These are phyloP conservation scores for Aureobasidium sp. DNA, from an alignment of 2,329 filamentous ascomycete genomes.

Conservation along the genomic window DNA sequence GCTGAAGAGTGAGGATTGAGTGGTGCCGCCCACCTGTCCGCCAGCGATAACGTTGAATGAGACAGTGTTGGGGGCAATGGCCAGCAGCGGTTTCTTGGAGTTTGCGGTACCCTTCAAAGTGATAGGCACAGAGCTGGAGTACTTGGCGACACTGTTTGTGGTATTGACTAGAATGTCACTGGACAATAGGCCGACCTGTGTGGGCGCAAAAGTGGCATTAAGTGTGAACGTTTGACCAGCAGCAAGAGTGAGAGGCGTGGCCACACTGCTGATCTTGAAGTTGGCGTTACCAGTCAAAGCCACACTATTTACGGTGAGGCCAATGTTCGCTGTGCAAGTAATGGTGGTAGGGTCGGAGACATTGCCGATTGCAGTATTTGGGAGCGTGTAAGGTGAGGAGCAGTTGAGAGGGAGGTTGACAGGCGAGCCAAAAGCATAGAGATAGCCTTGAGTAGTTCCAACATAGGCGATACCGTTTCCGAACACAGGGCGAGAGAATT, in stretches of 20 bases:
- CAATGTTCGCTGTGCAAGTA: constrained; percentile 45
- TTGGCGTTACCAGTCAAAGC: constrained; percentile 33
- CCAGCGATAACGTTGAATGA: constrained; percentile 47
- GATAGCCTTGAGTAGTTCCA: constrained; percentile 44
- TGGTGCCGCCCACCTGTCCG: constrained; percentile 28
- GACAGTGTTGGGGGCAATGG: constrained; percentile 42
- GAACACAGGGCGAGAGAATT: constrained; percentile 53
- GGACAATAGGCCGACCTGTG: constrained; percentile 42
- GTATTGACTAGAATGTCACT: constrained; percentile 44
- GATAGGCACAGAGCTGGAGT: constrained; percentile 41
- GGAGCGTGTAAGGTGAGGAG: constrained; percentile 44
- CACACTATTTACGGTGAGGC: constrained; percentile 37
- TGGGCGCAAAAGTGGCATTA: constrained; percentile 40
- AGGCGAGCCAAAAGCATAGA: constrained; percentile 52
- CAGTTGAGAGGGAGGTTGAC: constrained; percentile 51
- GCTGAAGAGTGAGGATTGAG: constrained; percentile 41
- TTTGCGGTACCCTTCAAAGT: constrained; percentile 45
- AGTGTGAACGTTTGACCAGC: constrained; percentile 35
- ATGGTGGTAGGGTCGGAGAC: constrained; percentile 30
- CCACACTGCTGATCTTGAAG: constrained; percentile 31
- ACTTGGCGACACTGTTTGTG: constrained; percentile 41
- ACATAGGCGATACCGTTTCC: constrained; percentile 51
- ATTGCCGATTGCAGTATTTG: constrained; percentile 37
- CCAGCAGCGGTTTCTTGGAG: constrained; percentile 41
- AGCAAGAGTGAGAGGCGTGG: constrained; percentile 29